Evolutionary conservation across 345 rosid species (phyloP).

Genomic region (Boechera retrofracta): DNA sequence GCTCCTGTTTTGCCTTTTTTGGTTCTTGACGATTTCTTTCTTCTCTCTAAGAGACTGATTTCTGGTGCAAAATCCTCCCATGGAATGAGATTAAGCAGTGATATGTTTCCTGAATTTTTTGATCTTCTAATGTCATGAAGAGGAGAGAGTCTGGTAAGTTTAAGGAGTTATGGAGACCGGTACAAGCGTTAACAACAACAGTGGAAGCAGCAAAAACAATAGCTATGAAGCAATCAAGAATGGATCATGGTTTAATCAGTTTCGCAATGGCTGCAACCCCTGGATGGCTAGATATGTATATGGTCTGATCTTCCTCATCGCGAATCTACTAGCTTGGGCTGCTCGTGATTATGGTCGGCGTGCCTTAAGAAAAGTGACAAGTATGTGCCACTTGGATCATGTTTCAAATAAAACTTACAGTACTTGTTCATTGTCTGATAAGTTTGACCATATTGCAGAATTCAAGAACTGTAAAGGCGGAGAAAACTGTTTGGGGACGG

Average conservation of each 20-base stretch:
- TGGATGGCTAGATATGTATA: constrained; percentile 96
- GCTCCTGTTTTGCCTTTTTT: constrained; percentile 5
- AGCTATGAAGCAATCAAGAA: constrained; percentile 53
- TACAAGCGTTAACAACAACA: constrained; percentile 36
- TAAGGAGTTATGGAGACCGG: constrained; percentile 66
- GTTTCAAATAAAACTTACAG: not conserved
- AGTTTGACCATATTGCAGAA: constrained; percentile 53
- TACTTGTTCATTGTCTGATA: constrained; percentile 22
- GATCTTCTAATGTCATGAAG: constrained; percentile 55
- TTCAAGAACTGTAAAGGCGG: constrained; percentile 74
- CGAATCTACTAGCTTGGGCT: constrained; percentile 89
- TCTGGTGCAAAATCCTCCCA: not conserved
- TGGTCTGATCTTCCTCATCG: constrained; percentile 73
- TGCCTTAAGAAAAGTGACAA: constrained; percentile 67
- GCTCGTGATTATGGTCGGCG: constrained; percentile 80
- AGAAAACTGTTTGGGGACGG: constrained; percentile 82
- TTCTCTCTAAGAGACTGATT: constrained; percentile 10
- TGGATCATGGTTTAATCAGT: constrained; percentile 81
- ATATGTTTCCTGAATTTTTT: constrained; percentile 10
- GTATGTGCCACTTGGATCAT: constrained; percentile 48
- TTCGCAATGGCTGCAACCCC: constrained; percentile 78
- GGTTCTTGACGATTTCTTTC: constrained; percentile 22
- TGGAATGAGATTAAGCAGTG: not conserved
- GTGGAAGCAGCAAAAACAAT: constrained; percentile 30
- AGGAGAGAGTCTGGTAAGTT: constrained; percentile 40